Evolutionary conservation across 164 flowering plant genomes (phyloP), one percentile per base, ranked within the genome.

Genomic region (Paratinospora sagittata): DNA sequence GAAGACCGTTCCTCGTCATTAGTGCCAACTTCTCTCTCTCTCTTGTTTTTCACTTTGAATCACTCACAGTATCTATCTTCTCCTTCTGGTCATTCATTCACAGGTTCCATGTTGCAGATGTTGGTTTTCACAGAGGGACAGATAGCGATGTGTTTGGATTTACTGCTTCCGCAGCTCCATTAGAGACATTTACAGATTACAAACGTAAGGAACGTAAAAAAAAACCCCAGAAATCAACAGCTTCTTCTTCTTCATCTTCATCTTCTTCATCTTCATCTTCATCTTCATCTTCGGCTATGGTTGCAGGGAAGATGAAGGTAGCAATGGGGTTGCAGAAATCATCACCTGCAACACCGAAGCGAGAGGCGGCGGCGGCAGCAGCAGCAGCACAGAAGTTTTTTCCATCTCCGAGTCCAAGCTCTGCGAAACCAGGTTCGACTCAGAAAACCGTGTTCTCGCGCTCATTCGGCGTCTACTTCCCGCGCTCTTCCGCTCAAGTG

Each of bases 391-490:
- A 30, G 0, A 80, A 81, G 61, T 77, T 78, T 30, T 27, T 27
- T 27, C 58, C 77, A 0, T 74, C 76, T 14, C 71, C 83, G 39
- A 52, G 66, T 47, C 43, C 78, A 1, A 27, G 66, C 17, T 58
- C 67, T 24, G 37, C 71, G 12, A 63, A 63, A 27, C 6, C 70
- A 30, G 34, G 34, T 10, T 26, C 75, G 0, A 49, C 82, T 62
- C 83, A 78, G 43, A 85, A 82, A 43, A 65, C 82, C 2, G 72
- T 68, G 10, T 85, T 89, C 73, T 82, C 91, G 0, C 91, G 95
- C 47, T 85, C 98, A 0, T 89, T 95, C 58, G 94, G 98, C n/a
- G 94, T 78, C 9, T 95, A 91, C 81, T 93, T 93, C 83, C 98
- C 99, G 1, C 90, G 95, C 61, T 79, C 97, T 27, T 83, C 98